Evolutionary conservation across 2,329 filamentous ascomycete genomes (phyloP).

Genomic region (Pleurostoma richardsiae): DNA sequence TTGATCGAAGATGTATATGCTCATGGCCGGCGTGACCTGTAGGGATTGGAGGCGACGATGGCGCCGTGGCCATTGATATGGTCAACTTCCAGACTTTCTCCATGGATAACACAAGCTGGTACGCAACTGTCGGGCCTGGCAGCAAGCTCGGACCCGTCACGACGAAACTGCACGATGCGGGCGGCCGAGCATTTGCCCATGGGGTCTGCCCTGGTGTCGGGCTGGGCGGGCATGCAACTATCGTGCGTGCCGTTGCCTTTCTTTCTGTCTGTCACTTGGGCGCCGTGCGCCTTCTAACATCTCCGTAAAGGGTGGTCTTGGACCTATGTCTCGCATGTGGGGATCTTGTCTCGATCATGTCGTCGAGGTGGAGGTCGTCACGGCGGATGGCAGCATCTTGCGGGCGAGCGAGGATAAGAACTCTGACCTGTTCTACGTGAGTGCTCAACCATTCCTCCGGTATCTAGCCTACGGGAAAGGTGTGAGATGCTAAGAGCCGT

Average conservation of each 20-base stretch:
- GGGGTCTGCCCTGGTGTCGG: conserved; percentile 56
- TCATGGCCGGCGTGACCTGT: no score
- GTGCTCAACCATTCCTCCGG: conserved; percentile 7
- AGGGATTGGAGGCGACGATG: conserved; percentile 31
- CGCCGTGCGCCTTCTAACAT: background rate
- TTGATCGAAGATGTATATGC: conserved; percentile 8
- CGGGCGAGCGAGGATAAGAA: conserved; percentile 42
- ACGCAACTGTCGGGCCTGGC: conserved; percentile 51
- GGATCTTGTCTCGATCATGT: conserved; percentile 51
- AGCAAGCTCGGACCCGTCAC: conserved; percentile 47
- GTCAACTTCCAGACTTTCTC: conserved; percentile 45
- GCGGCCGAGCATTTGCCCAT: conserved; percentile 53
- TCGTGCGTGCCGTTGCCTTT: conserved; percentile 28
- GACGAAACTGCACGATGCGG: conserved; percentile 40
- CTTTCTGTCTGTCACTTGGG: no score
- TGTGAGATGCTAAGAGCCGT: background rate
- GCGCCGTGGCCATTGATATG: conserved; percentile 49
- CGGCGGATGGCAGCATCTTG: conserved; percentile 46
- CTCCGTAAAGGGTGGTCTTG: conserved; percentile 44
- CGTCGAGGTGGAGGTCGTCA: conserved; percentile 50
- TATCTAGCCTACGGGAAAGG: no score
- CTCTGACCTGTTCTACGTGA: conserved; percentile 48
- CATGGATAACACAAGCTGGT: conserved; percentile 47
- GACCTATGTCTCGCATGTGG: conserved; percentile 56
- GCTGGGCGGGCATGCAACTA: conserved; percentile 53